A percentile compares a stretch with the other conserved stretches of the same genome.
Evolutionary conservation across 78 protist genomes (phyloP).

Genomic region (Dictyostelium brefeldianum): DNA sequence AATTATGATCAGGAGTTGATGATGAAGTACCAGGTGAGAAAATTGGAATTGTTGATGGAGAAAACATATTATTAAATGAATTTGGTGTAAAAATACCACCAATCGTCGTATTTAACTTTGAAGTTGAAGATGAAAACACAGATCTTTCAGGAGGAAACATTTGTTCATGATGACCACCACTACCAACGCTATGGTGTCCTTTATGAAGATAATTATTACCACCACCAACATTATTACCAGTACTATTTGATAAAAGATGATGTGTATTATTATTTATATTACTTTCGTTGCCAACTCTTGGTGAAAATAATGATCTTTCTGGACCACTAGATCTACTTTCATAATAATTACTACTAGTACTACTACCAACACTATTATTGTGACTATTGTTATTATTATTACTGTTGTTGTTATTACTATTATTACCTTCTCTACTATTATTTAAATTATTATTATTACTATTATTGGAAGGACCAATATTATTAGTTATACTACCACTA

Average conservation of each 20-base stretch:
- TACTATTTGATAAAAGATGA: neutral
- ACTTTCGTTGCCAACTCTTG: neutral
- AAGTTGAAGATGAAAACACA: no score
- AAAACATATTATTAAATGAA: neutral
- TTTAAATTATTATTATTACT: no score
- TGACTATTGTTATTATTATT: neutral
- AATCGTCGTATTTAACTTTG: no score
- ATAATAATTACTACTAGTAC: no score
- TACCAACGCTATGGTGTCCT: neutral
- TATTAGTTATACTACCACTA: no score
- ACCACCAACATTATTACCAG: neutral
- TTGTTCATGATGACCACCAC: neutral
- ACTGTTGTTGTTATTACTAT: neutral
- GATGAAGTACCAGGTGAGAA: slow-evolving; percentile 7
- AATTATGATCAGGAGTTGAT: neutral
- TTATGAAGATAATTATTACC: neutral
- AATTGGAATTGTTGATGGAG: neutral
- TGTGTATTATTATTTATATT: neutral
- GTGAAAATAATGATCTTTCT: no score
- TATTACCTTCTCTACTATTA: no score
- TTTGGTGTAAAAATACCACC: no score
- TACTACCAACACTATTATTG: neutral
- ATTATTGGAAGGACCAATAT: no score
- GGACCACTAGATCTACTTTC: neutral
- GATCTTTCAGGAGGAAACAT: neutral